Base-by-base conservation (phyloP, 106 monocot genomes). In the Alisma plantagoaquatica region DNA sequence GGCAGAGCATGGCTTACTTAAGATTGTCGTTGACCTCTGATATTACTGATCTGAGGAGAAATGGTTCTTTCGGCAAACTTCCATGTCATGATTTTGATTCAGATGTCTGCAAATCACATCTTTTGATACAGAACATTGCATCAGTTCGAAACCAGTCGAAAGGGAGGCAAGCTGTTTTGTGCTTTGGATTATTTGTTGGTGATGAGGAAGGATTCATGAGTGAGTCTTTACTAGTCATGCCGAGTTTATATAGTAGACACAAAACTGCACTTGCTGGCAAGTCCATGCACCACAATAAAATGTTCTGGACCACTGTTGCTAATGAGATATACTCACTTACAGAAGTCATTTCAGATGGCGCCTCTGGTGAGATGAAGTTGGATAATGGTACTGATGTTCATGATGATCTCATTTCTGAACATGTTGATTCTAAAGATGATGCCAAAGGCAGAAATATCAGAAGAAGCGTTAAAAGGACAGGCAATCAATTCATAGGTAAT, bases 1-100 rank as follows among this genome's bases (percentile, higher is more conserved):
- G n/a, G n/a, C n/a, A n/a, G n/a, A 38, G 35, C 6, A 92, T 92
- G 92, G 61, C 62, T 60, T 73, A 68, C 24, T 51, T 92, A 70
- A 75, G 49, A 42, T 45, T 92, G 31, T 32, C 49, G 33, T 52
- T 50, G 29, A 25, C 49, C 4, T 56, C 57, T 0, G 82, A 82
- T 31, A 31, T 78, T 35, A 60, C 46, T 26, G 73, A 81, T 12
- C 65, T 30, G 28, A 82, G 70, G 61, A 73, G 61, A 51, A 48
- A 29, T 45, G 54, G 49, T 43, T 25, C 50, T 45, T 61, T 31
- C 23, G 49, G 64, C 14, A 63, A 43, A 29, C 43, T 51, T 6
- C 26, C 43, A 50, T 29, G 31, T 35, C 31, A 7, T n/a, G 26
- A 56, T 23, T 0, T 15, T 10, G 56, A 31, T 68, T 66, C 64